These are phyloP conservation scores for Lipomyces sp. DNA, from an alignment of 805 yeast genomes.

Conservation along the genomic window DNA sequence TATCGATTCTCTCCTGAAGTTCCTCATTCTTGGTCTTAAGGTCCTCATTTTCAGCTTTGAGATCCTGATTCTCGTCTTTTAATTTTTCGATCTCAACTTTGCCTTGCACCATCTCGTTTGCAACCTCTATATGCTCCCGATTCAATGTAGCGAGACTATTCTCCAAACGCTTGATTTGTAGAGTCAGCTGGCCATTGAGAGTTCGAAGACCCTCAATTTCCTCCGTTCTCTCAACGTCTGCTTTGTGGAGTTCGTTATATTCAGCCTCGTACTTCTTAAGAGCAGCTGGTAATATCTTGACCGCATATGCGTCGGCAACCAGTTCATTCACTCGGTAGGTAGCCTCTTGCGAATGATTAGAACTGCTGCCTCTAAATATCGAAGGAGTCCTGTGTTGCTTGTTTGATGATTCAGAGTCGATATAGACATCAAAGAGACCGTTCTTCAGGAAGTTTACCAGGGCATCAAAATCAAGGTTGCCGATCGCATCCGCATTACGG, in stretches of 20 bases:
- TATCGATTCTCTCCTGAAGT: constrained; percentile 46
- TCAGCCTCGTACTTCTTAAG: constrained; percentile 74
- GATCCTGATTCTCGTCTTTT: constrained; percentile 71
- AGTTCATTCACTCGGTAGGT: constrained; percentile 71
- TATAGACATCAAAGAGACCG: constrained; percentile 72
- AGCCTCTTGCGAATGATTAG: constrained; percentile 27
- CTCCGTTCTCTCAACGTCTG: constrained; percentile 66
- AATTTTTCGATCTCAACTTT: constrained; percentile 76
- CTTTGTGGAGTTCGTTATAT: constrained; percentile 69
- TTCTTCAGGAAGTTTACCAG: constrained; percentile 79
- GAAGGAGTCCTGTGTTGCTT: constrained; percentile 15
- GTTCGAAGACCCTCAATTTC: constrained; percentile 64
- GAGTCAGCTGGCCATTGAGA: constrained; percentile 72
- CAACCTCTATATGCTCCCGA: constrained; percentile 81
- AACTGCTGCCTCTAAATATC: constrained; percentile 32
- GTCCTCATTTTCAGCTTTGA: constrained; percentile 55
- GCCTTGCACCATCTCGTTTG: constrained; percentile 83
- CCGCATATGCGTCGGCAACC: constrained; percentile 76
- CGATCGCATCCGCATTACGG: constrained; percentile 63
- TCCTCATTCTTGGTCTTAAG: constrained; percentile 53
- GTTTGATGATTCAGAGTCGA: constrained; percentile 44
- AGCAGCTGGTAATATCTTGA: constrained; percentile 73
- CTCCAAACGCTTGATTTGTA: constrained; percentile 75
- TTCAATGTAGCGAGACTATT: constrained; percentile 69
- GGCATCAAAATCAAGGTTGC: constrained; percentile 73